Percentiles rank a stretch among this genome's conserved stretches.
phyloP scores from a whole-genome alignment of 768 basidiomycete species.

The Porphyrellus cyaneotinctus region DNA sequence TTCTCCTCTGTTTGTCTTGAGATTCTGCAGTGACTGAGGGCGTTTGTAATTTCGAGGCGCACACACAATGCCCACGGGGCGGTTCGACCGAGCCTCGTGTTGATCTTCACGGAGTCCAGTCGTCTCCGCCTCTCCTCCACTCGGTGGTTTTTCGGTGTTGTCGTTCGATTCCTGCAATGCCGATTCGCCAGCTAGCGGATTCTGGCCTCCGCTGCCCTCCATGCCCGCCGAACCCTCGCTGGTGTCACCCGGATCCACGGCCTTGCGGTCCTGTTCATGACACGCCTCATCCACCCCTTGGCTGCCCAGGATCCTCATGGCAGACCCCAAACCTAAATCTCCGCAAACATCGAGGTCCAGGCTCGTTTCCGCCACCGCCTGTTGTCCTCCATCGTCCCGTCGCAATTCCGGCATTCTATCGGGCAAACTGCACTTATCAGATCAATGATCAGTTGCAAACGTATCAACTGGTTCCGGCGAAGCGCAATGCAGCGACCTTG shows the following conservation, averaged over 20 bases:
- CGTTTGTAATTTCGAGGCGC: conserved; percentile 35
- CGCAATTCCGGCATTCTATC: conserved; percentile 7
- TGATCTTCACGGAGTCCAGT: conserved; percentile 17
- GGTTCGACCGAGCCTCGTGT: conserved; percentile 36
- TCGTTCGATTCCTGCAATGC: neutral
- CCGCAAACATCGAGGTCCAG: conserved; percentile 15
- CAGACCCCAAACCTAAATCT: conserved; percentile 19
- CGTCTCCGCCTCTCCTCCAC: conserved; percentile 22
- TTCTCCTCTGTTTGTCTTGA: conserved; percentile 18
- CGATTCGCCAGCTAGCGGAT: conserved; percentile 6
- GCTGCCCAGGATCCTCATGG: conserved; percentile 26
- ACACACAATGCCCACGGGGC: conserved; percentile 42
- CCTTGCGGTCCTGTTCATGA: conserved; percentile 13
- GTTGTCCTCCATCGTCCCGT: neutral
- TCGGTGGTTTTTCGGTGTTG: neutral
- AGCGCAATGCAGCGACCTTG: neutral
- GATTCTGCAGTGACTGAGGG: conserved; percentile 28
- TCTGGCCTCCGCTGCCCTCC: neutral
- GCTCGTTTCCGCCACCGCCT: neutral
- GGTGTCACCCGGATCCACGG: conserved; percentile 21
- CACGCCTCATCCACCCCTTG: conserved; percentile 25
- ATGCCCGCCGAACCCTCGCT: conserved; percentile 12
- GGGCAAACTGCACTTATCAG: conserved; percentile 5
- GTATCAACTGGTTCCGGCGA: neutral
- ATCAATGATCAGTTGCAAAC: neutral